These are phyloP conservation scores for Cordia subcordata DNA, from an alignment of 257 asterid species.

Conservation along the genomic window DNA sequence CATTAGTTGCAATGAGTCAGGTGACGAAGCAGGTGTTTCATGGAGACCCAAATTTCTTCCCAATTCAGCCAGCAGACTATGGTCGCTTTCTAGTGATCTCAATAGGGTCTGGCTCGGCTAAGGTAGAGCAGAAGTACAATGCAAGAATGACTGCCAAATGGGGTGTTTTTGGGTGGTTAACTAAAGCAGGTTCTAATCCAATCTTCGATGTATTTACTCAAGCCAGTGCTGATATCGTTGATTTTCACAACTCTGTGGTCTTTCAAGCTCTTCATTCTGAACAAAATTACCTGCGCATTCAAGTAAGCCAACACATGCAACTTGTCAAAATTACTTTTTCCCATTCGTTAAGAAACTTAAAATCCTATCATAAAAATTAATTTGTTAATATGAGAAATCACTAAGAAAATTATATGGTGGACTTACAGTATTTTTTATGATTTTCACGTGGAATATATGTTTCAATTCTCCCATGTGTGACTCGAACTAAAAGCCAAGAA, in stretches of 20 bases:
- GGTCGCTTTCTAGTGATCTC: slow-evolving; percentile 38
- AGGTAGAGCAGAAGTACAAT: slow-evolving; percentile 21
- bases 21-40: slow-evolving; percentile 28
- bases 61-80: slow-evolving; percentile 23
- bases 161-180: slow-evolving; percentile 38
- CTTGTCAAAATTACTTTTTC: too few species aligned
- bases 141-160: slow-evolving; percentile 32
- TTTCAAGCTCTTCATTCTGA: slow-evolving; percentile 31
- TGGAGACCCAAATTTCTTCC: slow-evolving; percentile 20
- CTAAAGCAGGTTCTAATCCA: slow-evolving; percentile 27
- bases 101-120: slow-evolving; percentile 40
- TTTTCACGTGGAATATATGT: too few species aligned
- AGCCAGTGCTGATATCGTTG: slow-evolving; percentile 49
- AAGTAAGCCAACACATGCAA: slow-evolving; percentile 32
- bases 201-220: slow-evolving; percentile 31
- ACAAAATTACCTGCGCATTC: slow-evolving; percentile 44
- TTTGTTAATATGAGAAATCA: too few species aligned
- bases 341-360: too few species aligned
- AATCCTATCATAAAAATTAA: too few species aligned
- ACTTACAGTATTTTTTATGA: too few species aligned
- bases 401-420: too few species aligned
- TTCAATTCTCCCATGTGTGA: too few species aligned
- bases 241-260: slow-evolving; percentile 32
- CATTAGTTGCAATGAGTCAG: slow-evolving; percentile 40
- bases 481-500: too few species aligned